Evolutionary conservation across 2,329 filamentous ascomycete genomes (phyloP).

Genomic region (Paraphoma sp.): DNA sequence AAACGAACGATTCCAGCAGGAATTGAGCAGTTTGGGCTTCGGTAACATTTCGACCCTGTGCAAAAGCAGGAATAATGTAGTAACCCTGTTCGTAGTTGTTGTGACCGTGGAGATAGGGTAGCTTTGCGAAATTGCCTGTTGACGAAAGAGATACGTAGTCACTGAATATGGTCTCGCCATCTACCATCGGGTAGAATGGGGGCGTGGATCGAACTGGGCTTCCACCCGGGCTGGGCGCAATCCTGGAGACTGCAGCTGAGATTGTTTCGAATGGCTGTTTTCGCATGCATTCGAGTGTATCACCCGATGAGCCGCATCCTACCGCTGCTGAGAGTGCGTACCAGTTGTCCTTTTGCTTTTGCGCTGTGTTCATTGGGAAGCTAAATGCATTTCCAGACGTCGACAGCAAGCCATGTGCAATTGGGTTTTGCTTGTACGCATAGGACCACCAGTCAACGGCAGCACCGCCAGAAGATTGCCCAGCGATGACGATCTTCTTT

Average conservation of each 20-base stretch:
- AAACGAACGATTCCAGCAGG: conserved; percentile 23
- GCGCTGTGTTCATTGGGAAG: conserved; percentile 21
- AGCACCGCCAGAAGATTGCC: conserved; percentile 55
- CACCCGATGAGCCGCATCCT: conserved; percentile 14
- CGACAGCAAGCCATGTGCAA: conserved; percentile 54
- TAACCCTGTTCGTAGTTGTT: conserved; percentile 29
- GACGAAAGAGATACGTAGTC: conserved; percentile 24
- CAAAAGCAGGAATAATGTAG: conserved; percentile 25
- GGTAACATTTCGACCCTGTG: conserved; percentile 23
- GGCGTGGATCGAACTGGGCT: conserved; percentile 22
- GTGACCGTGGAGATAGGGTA: conserved; percentile 26
- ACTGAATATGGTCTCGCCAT: conserved; percentile 25
- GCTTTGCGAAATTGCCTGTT: conserved; percentile 14
- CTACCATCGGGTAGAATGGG: conserved; percentile 23
- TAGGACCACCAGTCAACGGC: conserved; percentile 57
- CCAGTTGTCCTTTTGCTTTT: conserved; percentile 23
- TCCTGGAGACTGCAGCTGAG: conserved; percentile 12
- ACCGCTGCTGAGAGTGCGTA: conserved; percentile 15
- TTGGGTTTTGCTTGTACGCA: conserved; percentile 54
- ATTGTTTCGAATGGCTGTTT: conserved; percentile 12
- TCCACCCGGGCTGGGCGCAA: conserved; percentile 22
- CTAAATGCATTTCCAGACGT: conserved; percentile 33
- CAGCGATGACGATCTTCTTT: conserved; percentile 53
- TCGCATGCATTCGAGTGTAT: conserved; percentile 28
- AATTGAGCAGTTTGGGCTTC: conserved; percentile 14